Base-by-base conservation (phyloP, 2,329 filamentous ascomycete genomes). In the Colletotrichum endophyticum region DNA sequence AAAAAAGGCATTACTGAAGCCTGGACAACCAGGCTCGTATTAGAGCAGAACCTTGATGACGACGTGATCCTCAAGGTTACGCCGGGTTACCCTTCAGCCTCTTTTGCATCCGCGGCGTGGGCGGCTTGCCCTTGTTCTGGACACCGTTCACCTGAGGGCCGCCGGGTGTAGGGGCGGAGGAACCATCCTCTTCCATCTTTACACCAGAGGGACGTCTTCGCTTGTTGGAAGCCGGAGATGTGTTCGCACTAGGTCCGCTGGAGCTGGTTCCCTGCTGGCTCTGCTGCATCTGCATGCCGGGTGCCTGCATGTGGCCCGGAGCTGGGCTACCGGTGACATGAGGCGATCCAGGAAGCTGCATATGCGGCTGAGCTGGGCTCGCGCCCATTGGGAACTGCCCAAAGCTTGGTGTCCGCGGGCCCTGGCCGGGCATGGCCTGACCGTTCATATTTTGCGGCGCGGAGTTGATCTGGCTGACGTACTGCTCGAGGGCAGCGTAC, bases 241-340 rank as follows among this genome's bases (percentile, higher is more conserved):
- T 94, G 84, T 93, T 94, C 73, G 92, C 92, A 81, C 92, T 94
- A 8, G 92, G 91, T 3, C 91, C 92, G 81, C 91, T 92, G 12
- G 92, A 93, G 82, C 87, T 91, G 36, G 92, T 93, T 53, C 92
- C 92, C 81, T 94, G 92, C 82, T 94, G 92, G 81, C 92, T 94
- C 78, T 91, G 91, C 82, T 94, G 92, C 76, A 92, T 86, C 82
- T 92, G 91, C 92, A 94, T 94, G 77, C 88, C 88, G 27, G 92
- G 92, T 68, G 92, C 91, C 82, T 92, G 91, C 88, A 93, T 92
- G 69, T 90, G 87, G 19, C 90, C 91, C 16, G 90, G 89, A 22
- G 91, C 91, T 11, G 92, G 92, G 81, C 91, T 93, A 70, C 91
- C 89, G 59, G 90, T 84, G 72, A 88, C 80, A 70, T 92, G 91